Base-by-base conservation (phyloP, 2,329 filamentous ascomycete species). In the Akanthomyces uredinophilus region DNA sequence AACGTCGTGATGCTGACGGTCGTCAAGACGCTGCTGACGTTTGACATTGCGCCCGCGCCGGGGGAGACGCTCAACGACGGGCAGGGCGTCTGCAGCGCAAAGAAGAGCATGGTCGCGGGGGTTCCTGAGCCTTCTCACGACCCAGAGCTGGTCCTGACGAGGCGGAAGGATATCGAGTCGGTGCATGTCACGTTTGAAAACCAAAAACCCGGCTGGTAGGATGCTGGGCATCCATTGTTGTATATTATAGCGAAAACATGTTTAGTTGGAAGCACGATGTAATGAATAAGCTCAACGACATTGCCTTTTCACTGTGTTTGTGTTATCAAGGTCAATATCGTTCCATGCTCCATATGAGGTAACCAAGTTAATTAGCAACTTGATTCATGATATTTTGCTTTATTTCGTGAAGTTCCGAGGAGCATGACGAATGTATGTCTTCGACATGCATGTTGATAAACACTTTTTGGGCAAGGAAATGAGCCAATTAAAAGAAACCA, bases 1-100 rank as follows among this genome's bases (percentile, higher is more conserved):
- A 60, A 60, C 20, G 58, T 54, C 39, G 58, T 53, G 10, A 60
- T 60, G 58, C 58, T 60, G 35, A 39, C 54, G 27, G n/a, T 60
- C 10, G 47, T 60, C 58, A 60, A 54, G 58, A 53, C 58, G 58
- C 50, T 60, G 49, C 16, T 60, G 39, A 60, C 58, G 16, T 60
- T 60, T 60, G 58, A 53, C 29, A 39, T 60, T 27, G 39, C 58
- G 14, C 49, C 50, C 2, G 58, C 58, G 16, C 22, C 20, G 18
- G 49, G 49, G 8, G 58, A 60, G 41, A 54, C 58, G 50, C 58
- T 60, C 13, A 53, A 60, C 39, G 5, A 35, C 5, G 29, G 58
- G 5, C 39, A 54, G 18, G 58, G 58, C 16, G 58, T 47, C 6
- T 47, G 49, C 50, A 54, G 20, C 1, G 37, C 49, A 14, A 46